phyloP scores from a whole-genome alignment of 108 stramenopile species.

The Skeletonema potamos region DNA sequence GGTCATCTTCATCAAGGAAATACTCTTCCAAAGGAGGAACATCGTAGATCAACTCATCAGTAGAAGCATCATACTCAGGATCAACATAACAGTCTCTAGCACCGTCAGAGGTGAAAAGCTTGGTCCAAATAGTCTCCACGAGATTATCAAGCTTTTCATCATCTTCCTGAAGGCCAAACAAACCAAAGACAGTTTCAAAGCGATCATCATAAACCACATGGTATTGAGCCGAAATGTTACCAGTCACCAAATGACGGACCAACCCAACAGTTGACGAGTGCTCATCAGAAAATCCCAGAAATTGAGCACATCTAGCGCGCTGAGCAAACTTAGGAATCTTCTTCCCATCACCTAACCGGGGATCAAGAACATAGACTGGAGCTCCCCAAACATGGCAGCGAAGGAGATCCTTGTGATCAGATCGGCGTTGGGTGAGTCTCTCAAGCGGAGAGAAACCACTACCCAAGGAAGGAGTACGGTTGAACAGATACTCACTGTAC shows the following conservation, averaged over 20 bases:
- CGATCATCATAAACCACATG: conserved; percentile 54
- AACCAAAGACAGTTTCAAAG: conserved; percentile 33
- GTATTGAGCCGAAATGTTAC: conserved; percentile 45
- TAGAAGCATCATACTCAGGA: no score
- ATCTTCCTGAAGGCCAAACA: not conserved
- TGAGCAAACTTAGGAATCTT: conserved; percentile 45
- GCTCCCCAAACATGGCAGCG: conserved; percentile 35
- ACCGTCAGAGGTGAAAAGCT: not conserved
- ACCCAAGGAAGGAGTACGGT: conserved; percentile 11
- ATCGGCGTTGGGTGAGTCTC: not conserved
- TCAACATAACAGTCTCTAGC: no score
- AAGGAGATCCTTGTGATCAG: conserved; percentile 2
- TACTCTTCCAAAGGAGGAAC: no score
- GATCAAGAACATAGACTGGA: conserved; percentile 45
- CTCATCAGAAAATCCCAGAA: conserved; percentile 26
- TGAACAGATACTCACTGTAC: conserved; percentile 38
- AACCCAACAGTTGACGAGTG: conserved; percentile 27
- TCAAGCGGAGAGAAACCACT: conserved; percentile 26
- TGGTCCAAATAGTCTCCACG: not conserved
- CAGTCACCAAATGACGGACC: conserved; percentile 35
- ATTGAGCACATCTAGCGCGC: conserved; percentile 32
- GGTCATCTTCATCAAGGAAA: no score
- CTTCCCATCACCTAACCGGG: conserved; percentile 36
- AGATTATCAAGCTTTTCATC: not conserved
- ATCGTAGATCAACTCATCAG: no score